Evolutionary conservation across 345 rosid species (phyloP), one percentile per base, ranked within the genome.

Genomic region (Pelargonium nanum): DNA sequence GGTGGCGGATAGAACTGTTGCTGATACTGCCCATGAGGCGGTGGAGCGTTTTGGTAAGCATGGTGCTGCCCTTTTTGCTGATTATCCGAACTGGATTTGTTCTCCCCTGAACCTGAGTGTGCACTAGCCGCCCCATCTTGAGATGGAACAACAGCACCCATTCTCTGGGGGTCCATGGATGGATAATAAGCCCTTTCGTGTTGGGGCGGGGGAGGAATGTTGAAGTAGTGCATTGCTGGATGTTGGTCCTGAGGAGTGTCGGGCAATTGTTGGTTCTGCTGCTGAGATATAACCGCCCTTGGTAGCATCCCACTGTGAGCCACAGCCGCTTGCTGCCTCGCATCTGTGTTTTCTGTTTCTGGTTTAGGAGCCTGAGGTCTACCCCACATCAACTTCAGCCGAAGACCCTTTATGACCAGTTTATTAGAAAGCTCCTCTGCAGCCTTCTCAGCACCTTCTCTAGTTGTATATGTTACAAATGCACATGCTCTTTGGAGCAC

Each of bases 361-460:
- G 86, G 89, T 70, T 65, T 89, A 7, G 92, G 97, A 55, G 71
- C 85, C 72, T 87, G 97, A 55, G 97, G 98, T 64, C 86, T 85
- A 51, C 96, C 98, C 97, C 98, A 92, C 77, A 83, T 86, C 58
- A 92, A 82, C 74, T 92, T 92, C 82, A 92, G 78, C 77, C 98
- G 73, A 64, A 89, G 75, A 48, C 97, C 98, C 57, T 92, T 92
- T 65, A 89, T 72, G 20, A 92, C 97, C 32, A 92, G 80, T 71
- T 80, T 87, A 74, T 89, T 89, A 50, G 93, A 77, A 26, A 92
- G 96, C 72, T 89, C 97, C 58, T 80, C 94, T 0, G 96, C 94
- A 48, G 98, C 97, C 78, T 87, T 92, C 75, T 92, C 97, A 57
- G 97, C 97, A 30, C 93, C 98, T 79, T 92, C 98, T 61, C 98